A percentile compares a stretch with the other conserved stretches of the same genome.
Evolutionary conservation across 371 early-diverging fungal species (phyloP).

Genomic region (Mucor indicus): DNA sequence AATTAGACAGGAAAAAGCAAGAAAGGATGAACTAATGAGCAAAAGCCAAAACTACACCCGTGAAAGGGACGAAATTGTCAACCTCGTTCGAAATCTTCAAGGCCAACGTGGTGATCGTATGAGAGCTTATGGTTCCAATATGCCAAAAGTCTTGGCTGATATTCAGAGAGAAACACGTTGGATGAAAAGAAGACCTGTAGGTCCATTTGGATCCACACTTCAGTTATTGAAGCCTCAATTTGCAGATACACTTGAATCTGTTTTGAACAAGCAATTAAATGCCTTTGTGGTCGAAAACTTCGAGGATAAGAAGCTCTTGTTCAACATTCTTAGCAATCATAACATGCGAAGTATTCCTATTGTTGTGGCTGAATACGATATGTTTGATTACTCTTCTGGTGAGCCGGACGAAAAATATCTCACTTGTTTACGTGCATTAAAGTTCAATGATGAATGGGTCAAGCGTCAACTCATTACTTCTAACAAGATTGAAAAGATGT

Average conservation of each 20-base stretch:
- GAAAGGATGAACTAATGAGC: not conserved
- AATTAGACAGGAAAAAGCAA: conserved; percentile 10
- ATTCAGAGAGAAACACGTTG: conserved; percentile 62
- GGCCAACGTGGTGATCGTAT: conserved; percentile 63
- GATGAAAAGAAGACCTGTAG: conserved; percentile 65
- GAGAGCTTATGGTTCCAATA: conserved; percentile 66
- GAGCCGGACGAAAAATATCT: conserved; percentile 64
- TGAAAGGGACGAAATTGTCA: conserved; percentile 6
- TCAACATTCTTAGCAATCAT: conserved; percentile 46
- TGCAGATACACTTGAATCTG: conserved; percentile 65
- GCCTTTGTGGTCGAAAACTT: conserved; percentile 77
- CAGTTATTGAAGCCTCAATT: conserved; percentile 66
- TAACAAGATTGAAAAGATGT: conserved; percentile 70
- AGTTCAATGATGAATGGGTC: conserved; percentile 70
- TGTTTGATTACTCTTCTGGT: conserved; percentile 70
- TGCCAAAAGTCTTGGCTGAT: conserved; percentile 64
- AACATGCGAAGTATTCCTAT: conserved; percentile 52
- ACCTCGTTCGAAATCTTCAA: conserved; percentile 36
- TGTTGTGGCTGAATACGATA: conserved; percentile 58
- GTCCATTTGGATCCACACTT: conserved; percentile 80
- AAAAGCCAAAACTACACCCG: not conserved
- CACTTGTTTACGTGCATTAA: conserved; percentile 69
- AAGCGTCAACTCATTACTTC: conserved; percentile 75
- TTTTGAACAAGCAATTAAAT: conserved; percentile 65
- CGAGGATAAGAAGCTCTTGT: conserved; percentile 59